Evolutionary conservation across 306 rosid genomes (phyloP).

Genomic region (Arachis stenosperma): DNA sequence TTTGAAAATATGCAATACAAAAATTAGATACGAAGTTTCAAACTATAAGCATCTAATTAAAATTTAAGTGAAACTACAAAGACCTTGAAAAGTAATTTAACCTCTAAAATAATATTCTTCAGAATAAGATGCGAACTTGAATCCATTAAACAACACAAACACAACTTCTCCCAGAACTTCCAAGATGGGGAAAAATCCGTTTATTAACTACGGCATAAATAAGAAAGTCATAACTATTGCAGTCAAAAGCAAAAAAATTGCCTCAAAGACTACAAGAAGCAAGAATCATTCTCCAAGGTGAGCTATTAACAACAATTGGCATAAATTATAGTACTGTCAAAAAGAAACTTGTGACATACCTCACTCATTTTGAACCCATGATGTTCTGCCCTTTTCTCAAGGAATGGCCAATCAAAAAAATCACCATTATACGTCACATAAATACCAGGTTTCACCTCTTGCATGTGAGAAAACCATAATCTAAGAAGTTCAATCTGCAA

Average conservation of each 20-base stretch:
- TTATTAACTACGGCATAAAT: slow-evolving; percentile 26
- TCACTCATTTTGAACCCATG: slow-evolving; percentile 89
- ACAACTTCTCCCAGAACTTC: slow-evolving; percentile 22
- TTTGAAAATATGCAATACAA: too few species aligned
- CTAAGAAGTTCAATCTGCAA: slow-evolving; percentile 89
- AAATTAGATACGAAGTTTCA: too few species aligned
- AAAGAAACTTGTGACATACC: slow-evolving; percentile 52
- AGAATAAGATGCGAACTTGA: slow-evolving; percentile 29
- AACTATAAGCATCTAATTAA: too few species aligned
- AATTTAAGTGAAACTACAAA: too few species aligned
- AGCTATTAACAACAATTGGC: slow-evolving; percentile 27
- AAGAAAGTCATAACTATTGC: slow-evolving; percentile 9
- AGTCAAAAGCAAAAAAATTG: background rate
- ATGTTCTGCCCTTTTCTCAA: slow-evolving; percentile 86
- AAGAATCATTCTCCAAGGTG: slow-evolving; percentile 6
- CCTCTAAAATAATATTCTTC: slow-evolving; percentile 31
- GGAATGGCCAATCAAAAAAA: slow-evolving; percentile 96
- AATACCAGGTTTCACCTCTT: slow-evolving; percentile 94
- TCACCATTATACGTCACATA: slow-evolving; percentile 97
- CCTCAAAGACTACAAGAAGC: slow-evolving; percentile 6
- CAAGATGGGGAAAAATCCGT: slow-evolving; percentile 17
- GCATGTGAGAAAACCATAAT: slow-evolving; percentile 95
- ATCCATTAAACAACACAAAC: slow-evolving; percentile 31
- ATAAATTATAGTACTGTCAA: slow-evolving; percentile 28
- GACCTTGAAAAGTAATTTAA: too few species aligned